These are phyloP conservation scores for Bryum argenteum DNA, from an alignment of 225 moss, liverwort and hornwort species.

Conservation along the genomic window DNA sequence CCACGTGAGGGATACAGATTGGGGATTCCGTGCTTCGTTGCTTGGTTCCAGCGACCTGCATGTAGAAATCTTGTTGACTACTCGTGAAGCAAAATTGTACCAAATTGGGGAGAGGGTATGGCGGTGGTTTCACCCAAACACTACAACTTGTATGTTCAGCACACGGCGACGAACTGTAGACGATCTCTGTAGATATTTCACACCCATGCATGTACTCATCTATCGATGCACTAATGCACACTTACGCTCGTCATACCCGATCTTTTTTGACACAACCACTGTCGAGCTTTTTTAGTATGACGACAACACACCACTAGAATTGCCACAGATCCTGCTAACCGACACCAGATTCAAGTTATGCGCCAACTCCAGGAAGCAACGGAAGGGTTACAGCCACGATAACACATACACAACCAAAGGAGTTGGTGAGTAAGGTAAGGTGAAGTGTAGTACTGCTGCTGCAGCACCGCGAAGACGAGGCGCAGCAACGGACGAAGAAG, in stretches of 20 bases:
- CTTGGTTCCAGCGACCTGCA: conserved; percentile 64
- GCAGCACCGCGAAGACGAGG: conserved; percentile 20
- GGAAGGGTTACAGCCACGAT: not conserved
- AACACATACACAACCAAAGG: not conserved
- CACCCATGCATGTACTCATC: conserved; percentile 31
- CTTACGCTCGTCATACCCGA: not conserved
- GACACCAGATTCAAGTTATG: not conserved
- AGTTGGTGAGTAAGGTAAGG: conserved; percentile 22
- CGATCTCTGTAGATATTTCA: conserved; percentile 45
- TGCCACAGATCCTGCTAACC: not conserved
- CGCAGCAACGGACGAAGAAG: not conserved
- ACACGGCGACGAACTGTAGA: conserved; percentile 40
- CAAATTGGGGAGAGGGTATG: conserved; percentile 25
- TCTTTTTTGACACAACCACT: not conserved
- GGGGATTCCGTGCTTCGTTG: conserved; percentile 20
- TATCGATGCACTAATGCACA: conserved; percentile 2
- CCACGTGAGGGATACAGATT: conserved; percentile 39
- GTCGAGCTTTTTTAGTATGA: conserved; percentile 3
- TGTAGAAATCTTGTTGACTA: conserved; percentile 35
- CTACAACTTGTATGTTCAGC: not conserved
- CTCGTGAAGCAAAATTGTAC: not conserved
- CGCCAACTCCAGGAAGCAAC: not conserved
- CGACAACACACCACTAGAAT: no score
- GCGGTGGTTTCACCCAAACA: not conserved
- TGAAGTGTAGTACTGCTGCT: conserved; percentile 26